These are phyloP conservation scores for Heritiera littoralis DNA, from an alignment of 345 rosid species.

Conservation along the genomic window DNA sequence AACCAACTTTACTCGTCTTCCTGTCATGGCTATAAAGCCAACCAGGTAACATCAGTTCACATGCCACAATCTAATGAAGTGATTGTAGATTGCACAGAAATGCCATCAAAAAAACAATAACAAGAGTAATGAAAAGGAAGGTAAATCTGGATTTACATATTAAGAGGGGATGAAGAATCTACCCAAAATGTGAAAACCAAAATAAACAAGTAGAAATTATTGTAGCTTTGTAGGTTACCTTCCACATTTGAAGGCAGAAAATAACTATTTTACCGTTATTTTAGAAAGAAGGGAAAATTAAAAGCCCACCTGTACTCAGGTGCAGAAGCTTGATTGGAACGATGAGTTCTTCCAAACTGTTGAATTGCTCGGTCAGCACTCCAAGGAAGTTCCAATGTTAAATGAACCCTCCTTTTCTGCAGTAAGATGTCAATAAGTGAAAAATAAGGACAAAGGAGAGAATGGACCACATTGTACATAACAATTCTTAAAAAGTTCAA, in stretches of 20 bases:
- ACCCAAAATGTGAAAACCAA: background rate
- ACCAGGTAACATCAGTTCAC: background rate
- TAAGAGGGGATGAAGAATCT: background rate
- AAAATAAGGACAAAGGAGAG: slow-evolving; percentile 17
- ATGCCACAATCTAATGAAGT: background rate
- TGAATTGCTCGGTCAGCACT: slow-evolving; percentile 99
- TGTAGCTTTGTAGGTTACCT: background rate
- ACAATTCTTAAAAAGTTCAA: background rate
- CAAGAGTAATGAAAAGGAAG: background rate
- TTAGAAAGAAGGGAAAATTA: background rate
- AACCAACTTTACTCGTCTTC: background rate
- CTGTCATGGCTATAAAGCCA: background rate
- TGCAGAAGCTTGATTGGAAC: slow-evolving; percentile 99
- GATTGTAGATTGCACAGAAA: background rate
- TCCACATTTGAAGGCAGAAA: background rate
- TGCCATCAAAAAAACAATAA: background rate
- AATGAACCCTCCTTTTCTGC: slow-evolving; percentile 94
- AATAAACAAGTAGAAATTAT: slow-evolving; percentile 4
- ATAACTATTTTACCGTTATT: background rate
- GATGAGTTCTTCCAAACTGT: slow-evolving; percentile 97
- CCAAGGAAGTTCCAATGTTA: slow-evolving; percentile 99
- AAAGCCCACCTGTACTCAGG: slow-evolving; percentile 82
- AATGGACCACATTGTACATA: background rate
- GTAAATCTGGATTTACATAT: background rate
- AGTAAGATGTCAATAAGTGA: slow-evolving; percentile 13